Evolutionary conservation across 768 basidiomycete species (phyloP), one percentile per base, ranked within the genome.

Genomic region (Termitomyces sp.): DNA sequence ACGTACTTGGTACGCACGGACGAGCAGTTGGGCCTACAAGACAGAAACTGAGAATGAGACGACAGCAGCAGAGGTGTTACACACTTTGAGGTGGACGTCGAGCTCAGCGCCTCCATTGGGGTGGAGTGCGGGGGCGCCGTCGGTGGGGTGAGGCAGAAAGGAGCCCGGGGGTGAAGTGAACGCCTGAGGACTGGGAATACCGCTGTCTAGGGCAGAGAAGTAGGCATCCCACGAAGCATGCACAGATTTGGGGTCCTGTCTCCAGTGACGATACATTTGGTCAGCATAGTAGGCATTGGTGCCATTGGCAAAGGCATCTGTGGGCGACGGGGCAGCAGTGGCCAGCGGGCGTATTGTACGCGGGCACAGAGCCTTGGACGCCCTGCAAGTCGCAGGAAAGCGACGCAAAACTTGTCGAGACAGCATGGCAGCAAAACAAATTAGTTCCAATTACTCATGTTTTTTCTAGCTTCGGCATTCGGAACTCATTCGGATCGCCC

Each of bases 1-100:
- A 60, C 96, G 91, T 18, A 99, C 97, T 86, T 99, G 97, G 75
- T 97, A 99, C 3, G 97, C 97, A 58, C 97, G 89, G 55, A 98
- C 94, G 58, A 99, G 87, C 32, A 98, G 83, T 90, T 99, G 97
- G 18, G 94, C 89, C 96, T 98, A 69, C 2, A 28, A 32, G n/a
- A 23, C 23, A 23, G 23, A 26, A 23, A 61, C 50, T n/a, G 51
- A 50, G 44, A 26, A 51, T 13, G 46, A 58, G 23, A 64, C 30
- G 30, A 44, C 32, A 33, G 33, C 61, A 52, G 55, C 23, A 58
- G 38, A 54, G 51, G 20, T 2, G 32, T 16, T 8, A 60, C 77
- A 56, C 58, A 94, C 96, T 83, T 97, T 99, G 58, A 99, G 76
- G 74, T 98, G 96, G 68, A 94, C 95, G 59, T 95, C 89, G 14